Base-by-base conservation (phyloP, 805 yeast genomes). In the Cyberlindnera samutprakarnensis region DNA sequence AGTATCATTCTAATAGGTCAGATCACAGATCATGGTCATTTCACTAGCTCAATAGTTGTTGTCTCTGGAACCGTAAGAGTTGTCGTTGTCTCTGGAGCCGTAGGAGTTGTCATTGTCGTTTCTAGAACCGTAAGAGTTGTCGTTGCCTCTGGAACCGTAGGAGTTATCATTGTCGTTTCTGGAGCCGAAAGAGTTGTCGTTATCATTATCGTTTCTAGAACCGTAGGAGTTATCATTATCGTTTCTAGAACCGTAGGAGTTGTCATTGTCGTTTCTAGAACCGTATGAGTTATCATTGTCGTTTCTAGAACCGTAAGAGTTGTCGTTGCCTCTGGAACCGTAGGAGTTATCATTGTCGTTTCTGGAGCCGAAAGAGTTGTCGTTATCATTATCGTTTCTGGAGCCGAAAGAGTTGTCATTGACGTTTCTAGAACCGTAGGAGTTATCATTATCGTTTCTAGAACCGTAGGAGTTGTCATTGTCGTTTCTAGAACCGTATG, bases 381-480 rank as follows among this genome's bases (percentile, higher is more conserved):
- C 12, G 12, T 26, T 17, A 12, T 19, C 15, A 12, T 12, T 14
- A 19, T 12, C 12, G 16, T 19, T 19, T 2, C 20, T 14, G 13
- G 30, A 27, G 13, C n/a, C 30, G 13, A 11, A 19, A 13, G 24
- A 27, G 14, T 27, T 14, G 5, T 27, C 8, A 14, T 27, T 27
- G n/a, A n/a, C n/a, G n/a, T n/a, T n/a, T n/a, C n/a, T n/a, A 6
- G 15, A 15, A 18, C 19, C 23, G 22, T 18, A 24, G 12, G 17
- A 17, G 14, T 18, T 20, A 14, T 19, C 21, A 10, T 19, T 19
- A 10, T 19, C 21, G 10, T 19, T 19, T 6, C 12, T 14, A 13
- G 27, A 23, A 17, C 23, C 18, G 22, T 18, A 30, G 14, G 27
- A 13, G 5, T 30, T 21, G 32, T 30, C 14, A 12, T 22, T 17